These are phyloP conservation scores for Hypoxylon sp. DNA, from an alignment of 2,329 filamentous ascomycete genomes.

Conservation along the genomic window DNA sequence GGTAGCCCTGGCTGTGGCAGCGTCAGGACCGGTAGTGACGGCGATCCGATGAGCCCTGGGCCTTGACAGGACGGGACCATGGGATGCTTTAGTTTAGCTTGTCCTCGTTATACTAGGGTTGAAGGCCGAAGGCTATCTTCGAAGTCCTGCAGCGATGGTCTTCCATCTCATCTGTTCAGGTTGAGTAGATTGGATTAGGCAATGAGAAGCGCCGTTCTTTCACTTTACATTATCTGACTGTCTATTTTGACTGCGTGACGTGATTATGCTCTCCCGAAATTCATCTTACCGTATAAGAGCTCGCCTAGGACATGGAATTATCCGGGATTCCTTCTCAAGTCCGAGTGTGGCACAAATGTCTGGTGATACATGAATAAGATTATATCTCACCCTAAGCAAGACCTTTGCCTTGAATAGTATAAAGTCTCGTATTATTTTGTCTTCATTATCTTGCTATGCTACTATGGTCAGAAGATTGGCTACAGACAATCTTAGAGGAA, in stretches of 20 bases:
- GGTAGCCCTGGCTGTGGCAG: constrained; percentile 59
- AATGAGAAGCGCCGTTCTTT: constrained; percentile 50
- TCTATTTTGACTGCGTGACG: no score
- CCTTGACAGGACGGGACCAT: constrained; percentile 34
- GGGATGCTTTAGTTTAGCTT: constrained; percentile 23
- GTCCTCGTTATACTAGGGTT: constrained; percentile 11
- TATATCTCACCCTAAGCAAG: neutral
- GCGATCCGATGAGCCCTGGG: constrained; percentile 66
- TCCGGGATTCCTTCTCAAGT: neutral
- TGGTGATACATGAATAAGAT: neutral
- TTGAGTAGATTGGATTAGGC: constrained; percentile 45
- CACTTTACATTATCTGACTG: constrained; percentile 31
- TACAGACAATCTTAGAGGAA: neutral
- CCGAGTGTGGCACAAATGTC: neutral
- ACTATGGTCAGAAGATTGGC: neutral
- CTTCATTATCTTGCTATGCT: neutral
- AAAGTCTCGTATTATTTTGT: neutral
- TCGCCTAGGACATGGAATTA: neutral
- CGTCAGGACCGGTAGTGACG: constrained; percentile 61
- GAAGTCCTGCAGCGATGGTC: constrained; percentile 27
- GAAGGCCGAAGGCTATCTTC: constrained; percentile 27
- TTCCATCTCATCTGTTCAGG: constrained; percentile 22
- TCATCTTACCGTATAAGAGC: neutral
- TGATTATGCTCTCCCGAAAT: constrained; percentile 1
- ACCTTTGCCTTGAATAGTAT: neutral